These are phyloP conservation scores for Lophium mytilinum DNA, from an alignment of 495 filamentous ascomycete species.

Conservation along the genomic window DNA sequence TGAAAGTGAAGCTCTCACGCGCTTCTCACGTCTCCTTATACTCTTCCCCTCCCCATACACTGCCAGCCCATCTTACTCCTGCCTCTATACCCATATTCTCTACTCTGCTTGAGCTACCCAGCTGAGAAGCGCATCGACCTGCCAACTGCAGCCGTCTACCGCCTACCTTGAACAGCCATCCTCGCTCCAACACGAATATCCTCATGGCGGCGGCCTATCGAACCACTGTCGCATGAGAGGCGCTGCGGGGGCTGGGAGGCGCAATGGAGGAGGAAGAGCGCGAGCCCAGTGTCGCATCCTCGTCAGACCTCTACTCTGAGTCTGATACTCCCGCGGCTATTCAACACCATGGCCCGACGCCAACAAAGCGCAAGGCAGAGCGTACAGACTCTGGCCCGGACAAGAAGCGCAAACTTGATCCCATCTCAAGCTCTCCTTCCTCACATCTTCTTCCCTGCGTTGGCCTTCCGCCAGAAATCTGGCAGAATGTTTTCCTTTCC, in stretches of 20 bases:
- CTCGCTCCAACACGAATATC: not conserved
- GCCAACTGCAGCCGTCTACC: too few relatives aligned
- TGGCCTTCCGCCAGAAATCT: slow-evolving; percentile 25
- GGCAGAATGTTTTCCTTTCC: slow-evolving; percentile 33
- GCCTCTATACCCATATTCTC: not conserved
- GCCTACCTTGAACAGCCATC: too few relatives aligned
- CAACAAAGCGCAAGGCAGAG: slow-evolving; percentile 22
- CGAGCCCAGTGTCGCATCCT: slow-evolving; percentile 12
- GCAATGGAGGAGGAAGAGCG: slow-evolving; percentile 26
- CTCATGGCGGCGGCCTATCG: slow-evolving; percentile 17
- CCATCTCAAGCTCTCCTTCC: not conserved
- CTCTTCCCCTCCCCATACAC: not conserved
- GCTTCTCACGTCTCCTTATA: not conserved
- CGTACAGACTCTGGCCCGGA: slow-evolving; percentile 3
- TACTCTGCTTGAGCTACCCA: not conserved
- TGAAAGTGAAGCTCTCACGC: slow-evolving; percentile 1
- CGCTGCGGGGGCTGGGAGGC: slow-evolving; percentile 4
- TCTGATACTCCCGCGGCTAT: slow-evolving; percentile 9
- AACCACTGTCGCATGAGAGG: slow-evolving; percentile 11
- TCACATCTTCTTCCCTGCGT: slow-evolving; percentile 8
- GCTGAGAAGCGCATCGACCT: too few relatives aligned
- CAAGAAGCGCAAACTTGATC: slow-evolving; percentile 20
- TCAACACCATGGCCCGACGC: not conserved
- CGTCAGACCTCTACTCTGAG: slow-evolving; percentile 19
- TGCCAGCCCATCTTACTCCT: not conserved